phyloP scores from a whole-genome alignment of 1,139 yeast genomes.

The Geotrichum restrictum region DNA sequence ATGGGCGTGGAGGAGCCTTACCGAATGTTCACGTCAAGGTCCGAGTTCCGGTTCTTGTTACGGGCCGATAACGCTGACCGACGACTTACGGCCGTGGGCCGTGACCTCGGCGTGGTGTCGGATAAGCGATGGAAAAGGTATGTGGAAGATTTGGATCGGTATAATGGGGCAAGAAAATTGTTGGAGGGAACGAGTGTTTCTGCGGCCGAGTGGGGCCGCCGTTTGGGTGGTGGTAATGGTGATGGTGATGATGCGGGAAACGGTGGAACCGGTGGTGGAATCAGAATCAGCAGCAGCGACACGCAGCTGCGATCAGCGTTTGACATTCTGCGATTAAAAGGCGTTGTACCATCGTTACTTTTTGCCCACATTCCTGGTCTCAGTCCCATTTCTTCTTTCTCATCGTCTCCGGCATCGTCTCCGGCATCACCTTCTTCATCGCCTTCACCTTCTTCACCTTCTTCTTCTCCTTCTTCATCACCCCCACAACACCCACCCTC shows the following conservation, averaged over 20 bases:
- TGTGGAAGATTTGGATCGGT: constrained; percentile 46
- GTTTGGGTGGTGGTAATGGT: constrained; percentile 8
- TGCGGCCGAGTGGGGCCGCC: constrained; percentile 58
- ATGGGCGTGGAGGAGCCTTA: constrained; percentile 98
- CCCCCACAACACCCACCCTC: too few species aligned
- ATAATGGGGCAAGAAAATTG: constrained; percentile 45
- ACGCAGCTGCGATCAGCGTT: constrained; percentile 53
- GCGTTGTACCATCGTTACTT: constrained; percentile 39
- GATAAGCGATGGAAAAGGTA: constrained; percentile 55
- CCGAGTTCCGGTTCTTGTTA: constrained; percentile 85
- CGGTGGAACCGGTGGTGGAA: too few species aligned
- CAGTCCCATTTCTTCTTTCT: too few species aligned
- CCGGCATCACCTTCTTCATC: too few species aligned
- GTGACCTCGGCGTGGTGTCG: constrained; percentile 61
- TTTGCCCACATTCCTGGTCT: constrained; percentile 27
- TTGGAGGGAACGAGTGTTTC: constrained; percentile 49
- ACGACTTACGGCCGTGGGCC: constrained; percentile 70
- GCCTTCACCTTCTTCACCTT: too few species aligned
- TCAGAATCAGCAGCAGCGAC: constrained; percentile 33
- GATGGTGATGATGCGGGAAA: too few species aligned
- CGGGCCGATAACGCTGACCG: constrained; percentile 92
- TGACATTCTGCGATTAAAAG: constrained; percentile 51
- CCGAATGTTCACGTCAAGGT: constrained; percentile 94
- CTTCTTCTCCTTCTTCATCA: too few species aligned
- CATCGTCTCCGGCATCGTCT: too few species aligned